Evolutionary conservation across 805 yeast species (phyloP), one percentile per base, ranked within the genome.

Genomic region (Candida pseudoglaebosa): DNA sequence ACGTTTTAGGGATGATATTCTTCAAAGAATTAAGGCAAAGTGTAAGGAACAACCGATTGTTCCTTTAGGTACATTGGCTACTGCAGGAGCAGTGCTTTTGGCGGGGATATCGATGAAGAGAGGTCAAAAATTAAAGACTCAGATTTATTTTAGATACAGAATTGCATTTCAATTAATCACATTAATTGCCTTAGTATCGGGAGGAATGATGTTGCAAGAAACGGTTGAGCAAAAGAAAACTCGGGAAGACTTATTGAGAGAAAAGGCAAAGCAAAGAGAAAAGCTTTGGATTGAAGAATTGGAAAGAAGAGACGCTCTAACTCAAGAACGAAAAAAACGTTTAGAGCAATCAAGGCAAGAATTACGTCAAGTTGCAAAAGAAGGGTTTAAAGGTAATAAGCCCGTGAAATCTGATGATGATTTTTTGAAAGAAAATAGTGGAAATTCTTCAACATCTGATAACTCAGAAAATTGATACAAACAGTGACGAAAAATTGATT

Each of bases 31-130:
- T 50, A 54, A 71, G 20, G 71, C 61, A 56, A 77, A 84, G 49
- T 79, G 85, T 44, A 84, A 81, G 54, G 84, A 88, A 59, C 95
- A 90, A 56, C 97, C 97, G 2, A 64, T 85, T 8, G 96, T 90
- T 1, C 96, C 97, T 1, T 40, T 88, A 4, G 96, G 96, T 1
- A 71, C 85, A 12, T 54, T 84, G 3, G 77, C 83, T 34, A 90
- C 97, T 2, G 75, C 84, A 6, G 85, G 81, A 3, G 96, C 96
- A 0, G 86, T 90, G 22, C 63, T 75, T 0, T 65, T 89, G 47
- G 95, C 96, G 2, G 89, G 88, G 3, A 73, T 76, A 47, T 84
- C 90, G 17, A 69, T 89, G 44, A 74, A 82, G 49, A 66, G 70
- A 21, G 95, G 96, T 18, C 79, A 87, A 49, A 75, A 80, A 44